A percentile compares a stretch with the other conserved stretches of the same genome.
Evolutionary conservation across 331 rosid genomes (phyloP).

Genomic region (Quercus tomentella): DNA sequence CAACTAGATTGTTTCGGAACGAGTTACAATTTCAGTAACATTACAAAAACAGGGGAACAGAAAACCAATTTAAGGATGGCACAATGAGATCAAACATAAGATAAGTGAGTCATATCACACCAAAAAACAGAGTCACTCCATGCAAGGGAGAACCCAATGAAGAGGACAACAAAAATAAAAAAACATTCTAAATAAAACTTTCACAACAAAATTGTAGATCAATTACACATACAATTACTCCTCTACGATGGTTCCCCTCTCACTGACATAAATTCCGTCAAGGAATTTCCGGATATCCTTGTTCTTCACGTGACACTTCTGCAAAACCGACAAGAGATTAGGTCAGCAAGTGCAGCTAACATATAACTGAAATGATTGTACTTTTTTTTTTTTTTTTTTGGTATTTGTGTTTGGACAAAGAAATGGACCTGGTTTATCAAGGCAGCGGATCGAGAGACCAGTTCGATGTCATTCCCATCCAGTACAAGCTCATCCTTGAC

Average conservation of each 20-base stretch:
- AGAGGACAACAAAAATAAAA: no score
- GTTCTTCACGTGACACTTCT: constrained; percentile 94
- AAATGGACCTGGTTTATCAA: constrained; percentile 55
- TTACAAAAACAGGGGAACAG: no score
- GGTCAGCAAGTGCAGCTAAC: not conserved
- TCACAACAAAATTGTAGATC: constrained; percentile 17
- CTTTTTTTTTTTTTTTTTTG: no score
- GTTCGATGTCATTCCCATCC: constrained; percentile 81
- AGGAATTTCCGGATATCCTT: constrained; percentile 88
- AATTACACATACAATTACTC: constrained; percentile 25
- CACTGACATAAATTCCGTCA: constrained; percentile 91
- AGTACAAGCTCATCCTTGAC: constrained; percentile 71
- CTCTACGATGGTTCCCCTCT: constrained; percentile 46
- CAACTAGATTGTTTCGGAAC: no score
- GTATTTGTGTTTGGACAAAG: not conserved
- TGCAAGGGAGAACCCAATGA: no score
- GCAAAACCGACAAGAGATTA: not conserved
- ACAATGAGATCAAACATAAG: no score
- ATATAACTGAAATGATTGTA: not conserved
- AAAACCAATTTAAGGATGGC: no score
- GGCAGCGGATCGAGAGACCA: constrained; percentile 69
- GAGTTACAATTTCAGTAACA: no score
- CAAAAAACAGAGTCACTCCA: no score
- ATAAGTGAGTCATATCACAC: no score
- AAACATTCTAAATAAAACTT: no score